These are phyloP conservation scores for Xylaria sp. DNA, from an alignment of 2,329 filamentous ascomycete genomes.

Conservation along the genomic window DNA sequence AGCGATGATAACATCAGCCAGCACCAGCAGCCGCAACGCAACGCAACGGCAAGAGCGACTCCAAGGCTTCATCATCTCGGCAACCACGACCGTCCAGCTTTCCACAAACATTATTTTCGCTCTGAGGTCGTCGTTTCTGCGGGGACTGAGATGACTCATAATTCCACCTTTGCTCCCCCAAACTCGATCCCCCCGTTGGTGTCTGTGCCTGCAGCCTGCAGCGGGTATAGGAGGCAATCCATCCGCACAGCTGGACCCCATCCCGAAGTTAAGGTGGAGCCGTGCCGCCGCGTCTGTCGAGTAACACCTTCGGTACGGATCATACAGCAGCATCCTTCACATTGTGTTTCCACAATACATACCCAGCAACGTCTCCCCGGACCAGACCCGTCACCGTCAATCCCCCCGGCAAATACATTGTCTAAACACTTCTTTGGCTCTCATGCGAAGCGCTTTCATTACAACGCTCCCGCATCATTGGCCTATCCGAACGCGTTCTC, in stretches of 20 bases:
- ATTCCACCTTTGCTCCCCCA: background rate
- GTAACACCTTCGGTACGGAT: background rate
- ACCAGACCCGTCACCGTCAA: background rate
- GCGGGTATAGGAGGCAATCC: background rate
- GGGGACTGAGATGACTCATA: slow-evolving; percentile 3
- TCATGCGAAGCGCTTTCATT: background rate
- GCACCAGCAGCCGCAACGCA: too few species aligned
- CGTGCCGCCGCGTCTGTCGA: background rate
- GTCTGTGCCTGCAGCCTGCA: background rate
- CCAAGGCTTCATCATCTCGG: too few species aligned
- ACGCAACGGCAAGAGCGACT: too few species aligned
- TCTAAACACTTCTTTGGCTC: background rate
- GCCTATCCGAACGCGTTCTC: background rate
- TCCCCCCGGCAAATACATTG: background rate
- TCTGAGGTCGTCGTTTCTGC: too few species aligned
- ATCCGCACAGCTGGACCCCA: background rate
- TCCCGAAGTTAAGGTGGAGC: background rate
- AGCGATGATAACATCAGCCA: too few species aligned
- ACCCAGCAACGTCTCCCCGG: background rate
- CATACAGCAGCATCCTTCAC: background rate
- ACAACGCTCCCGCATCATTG: background rate
- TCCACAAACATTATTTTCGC: too few species aligned
- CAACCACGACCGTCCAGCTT: background rate
- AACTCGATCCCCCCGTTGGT: background rate
- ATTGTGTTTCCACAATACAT: background rate